Base-by-base conservation (phyloP, 371 early-diverging fungal species). In the Mortierella sp. region DNA sequence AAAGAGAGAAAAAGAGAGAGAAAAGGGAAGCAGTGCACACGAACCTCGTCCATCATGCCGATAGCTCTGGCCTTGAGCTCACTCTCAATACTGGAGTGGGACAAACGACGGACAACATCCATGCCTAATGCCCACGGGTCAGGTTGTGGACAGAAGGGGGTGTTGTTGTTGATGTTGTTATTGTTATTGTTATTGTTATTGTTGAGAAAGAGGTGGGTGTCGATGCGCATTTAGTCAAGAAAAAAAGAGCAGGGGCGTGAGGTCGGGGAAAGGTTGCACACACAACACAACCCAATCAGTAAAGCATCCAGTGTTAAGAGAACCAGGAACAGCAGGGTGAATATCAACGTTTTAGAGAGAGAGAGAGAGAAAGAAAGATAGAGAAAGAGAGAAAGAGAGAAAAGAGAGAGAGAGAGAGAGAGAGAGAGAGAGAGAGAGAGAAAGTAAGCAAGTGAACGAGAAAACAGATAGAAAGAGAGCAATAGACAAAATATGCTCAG, bases 1-100 rank as follows among this genome's bases (percentile, higher is more conserved):
- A 14, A 28, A 21, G 1, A n/a, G 28, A 46, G n/a, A 57, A 25
- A 3, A 26, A 16, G 23, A 44, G 26, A 60, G 12, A 2, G 28
- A 18, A 19, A 43, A 21, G 56, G 29, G 7, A 29, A 61, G 25
- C 30, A 28, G 48, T n/a, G 52, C 53, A 52, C 15, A 60, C 61
- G 19, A 44, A 74, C 74, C 69, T 68, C 74, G 51, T 74, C 74
- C 21, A 47, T n/a, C 23, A 48, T 56, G 25, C 60, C 53, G 1
- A 30, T 29, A 0, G 55, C 14, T 18, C 66, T 56, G 26, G 51
- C 53, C n/a, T 59, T 45, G 25, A 64, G 21, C 30, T 70, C 71
- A 12, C 60, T 64, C 21, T 50, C 66, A 48, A 26, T 26, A 19
- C 75, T 75, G 25, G 75, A 70, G 51, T 60, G 55, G 14, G 76